Evolutionary conservation across 2,329 filamentous ascomycete genomes (phyloP), one percentile per base, ranked within the genome.

Genomic region (Corinectria fuckeliana): DNA sequence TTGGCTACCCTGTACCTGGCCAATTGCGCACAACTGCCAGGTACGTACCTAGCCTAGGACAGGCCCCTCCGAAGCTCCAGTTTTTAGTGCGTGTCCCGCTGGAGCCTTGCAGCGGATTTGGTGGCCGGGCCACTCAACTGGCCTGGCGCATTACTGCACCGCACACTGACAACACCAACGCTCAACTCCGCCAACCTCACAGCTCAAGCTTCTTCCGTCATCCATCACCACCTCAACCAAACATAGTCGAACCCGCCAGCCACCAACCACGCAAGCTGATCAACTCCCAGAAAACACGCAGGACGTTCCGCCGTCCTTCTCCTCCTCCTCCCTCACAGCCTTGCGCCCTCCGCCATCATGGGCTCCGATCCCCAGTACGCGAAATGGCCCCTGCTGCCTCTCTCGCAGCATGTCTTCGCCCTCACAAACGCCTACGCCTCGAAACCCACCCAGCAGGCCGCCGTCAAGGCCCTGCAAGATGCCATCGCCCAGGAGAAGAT

Each of bases 351-450:
- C 66, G 64, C 65, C 74, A 85, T 80, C 81, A 93, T 90, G 87
- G 87, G 87, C 71, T 85, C 91, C 74, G 91, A 95, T 79, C 90
- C 91, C 68, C 91, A 93, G 78, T 93, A 93, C 80, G 89, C 90
- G 71, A 91, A 92, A 79, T 94, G 90, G 81, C 91, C 92, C 62
- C 83, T 92, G 77, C 87, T 95, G 75, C 86, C 91, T 69, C 85
- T 96, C 72, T 86, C 91, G 63, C 91, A 95, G 81, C 88, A 93
- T 75, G 91, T 95, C 78, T 95, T 95, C 81, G 89, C 89, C 74
- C 85, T 95, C 80, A 92, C 91, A 74, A 93, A 93, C 77, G 87
- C 90, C 69, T 89, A 91, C 68, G 87, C 91, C 69, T 79, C 88
- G 60, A 84, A 85, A 74, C 67, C 80, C 58, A 78, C 84, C 59